Conservation (phyloP, 768 basidiomycete genomes). For the Epithele typhae region DNA sequence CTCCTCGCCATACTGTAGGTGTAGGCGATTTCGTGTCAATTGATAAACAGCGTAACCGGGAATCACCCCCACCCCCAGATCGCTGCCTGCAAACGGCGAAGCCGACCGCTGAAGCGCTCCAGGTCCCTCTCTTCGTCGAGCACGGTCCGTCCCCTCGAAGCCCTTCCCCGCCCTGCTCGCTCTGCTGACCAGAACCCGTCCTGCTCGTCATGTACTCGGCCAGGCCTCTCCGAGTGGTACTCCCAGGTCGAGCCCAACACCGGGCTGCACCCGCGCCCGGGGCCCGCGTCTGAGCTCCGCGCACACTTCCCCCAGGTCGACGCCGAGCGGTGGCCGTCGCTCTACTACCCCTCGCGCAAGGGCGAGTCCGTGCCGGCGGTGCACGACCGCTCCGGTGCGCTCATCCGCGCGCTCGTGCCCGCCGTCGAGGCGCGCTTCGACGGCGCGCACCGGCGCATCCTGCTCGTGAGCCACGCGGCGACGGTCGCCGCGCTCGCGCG, state of each 20-base stretch:
- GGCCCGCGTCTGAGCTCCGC: conserved; percentile 47
- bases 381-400: conserved; percentile 54
- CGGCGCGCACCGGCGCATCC: conserved; percentile 43
- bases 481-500: conserved; percentile 64
- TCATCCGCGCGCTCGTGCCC: conserved; percentile 47
- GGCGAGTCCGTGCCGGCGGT: conserved; percentile 66
- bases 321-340: conserved; percentile 54
- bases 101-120: conserved; percentile 57
- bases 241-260: conserved; percentile 62
- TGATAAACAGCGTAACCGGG: no score
- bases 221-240: conserved; percentile 78
- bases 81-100: conserved; percentile 82
- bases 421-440: conserved; percentile 44
- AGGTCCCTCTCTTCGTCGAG: conserved; percentile 71
- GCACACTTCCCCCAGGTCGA: conserved; percentile 59
- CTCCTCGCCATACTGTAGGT: conserved; percentile 81
- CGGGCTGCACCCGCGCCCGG: conserved; percentile 74
- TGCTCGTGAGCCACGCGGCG: conserved; percentile 74
- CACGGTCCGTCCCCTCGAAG: conserved; percentile 50
- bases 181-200: no score
- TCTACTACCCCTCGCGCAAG: conserved; percentile 67
- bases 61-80: conserved; percentile 41
- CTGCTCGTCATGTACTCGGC: no score
- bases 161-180: not conserved
- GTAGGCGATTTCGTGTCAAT: conserved; percentile 14